Evolutionary conservation across 1,284 basidiomycete genomes (phyloP), one percentile per base, ranked within the genome.

Genomic region (Apiotrichum sp.): DNA sequence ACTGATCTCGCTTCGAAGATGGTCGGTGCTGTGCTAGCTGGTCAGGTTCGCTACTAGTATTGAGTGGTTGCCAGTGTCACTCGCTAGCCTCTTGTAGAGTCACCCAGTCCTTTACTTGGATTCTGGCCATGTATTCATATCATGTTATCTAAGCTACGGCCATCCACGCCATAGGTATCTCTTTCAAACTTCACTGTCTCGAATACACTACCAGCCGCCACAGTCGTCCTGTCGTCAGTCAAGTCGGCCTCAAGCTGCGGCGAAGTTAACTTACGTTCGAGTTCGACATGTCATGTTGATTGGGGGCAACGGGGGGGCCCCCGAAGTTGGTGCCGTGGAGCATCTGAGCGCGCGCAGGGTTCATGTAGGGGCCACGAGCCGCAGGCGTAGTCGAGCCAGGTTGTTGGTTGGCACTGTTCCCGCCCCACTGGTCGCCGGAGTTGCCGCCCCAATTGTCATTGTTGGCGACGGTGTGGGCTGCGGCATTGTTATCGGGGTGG

Each of bases 21-120:
- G 59, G 51, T 63, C 29, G 54, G 52, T 1, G 53, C 54, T 2
- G 53, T 63, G 10, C 47, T 57, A 1, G 56, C 47, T 5, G 52
- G 38, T 32, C 16, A 47, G 14, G 52, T 31, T 31, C 42, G 43
- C n/a, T 42, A 39, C 52, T 45, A 52, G 47, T 1, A 3, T n/a
- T 6, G 13, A 38, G 13, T 7, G 36, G 36, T 38, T 38, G 36
- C 36, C 7, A 38, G 13, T 38, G 13, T 38, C n/a, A n/a, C n/a
- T n/a, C n/a, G n/a, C n/a, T n/a, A n/a, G n/a, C n/a, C n/a, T n/a
- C n/a, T n/a, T n/a, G n/a, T n/a, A n/a, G n/a, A n/a, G n/a, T n/a
- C n/a, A n/a, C n/a, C n/a, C n/a, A n/a, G n/a, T n/a, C n/a, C n/a
- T n/a, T n/a, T n/a, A n/a, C n/a, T n/a, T n/a, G n/a, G n/a, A n/a